phyloP scores from a whole-genome alignment of 108 stramenopile species.

The Cyclotella kingstonii region DNA sequence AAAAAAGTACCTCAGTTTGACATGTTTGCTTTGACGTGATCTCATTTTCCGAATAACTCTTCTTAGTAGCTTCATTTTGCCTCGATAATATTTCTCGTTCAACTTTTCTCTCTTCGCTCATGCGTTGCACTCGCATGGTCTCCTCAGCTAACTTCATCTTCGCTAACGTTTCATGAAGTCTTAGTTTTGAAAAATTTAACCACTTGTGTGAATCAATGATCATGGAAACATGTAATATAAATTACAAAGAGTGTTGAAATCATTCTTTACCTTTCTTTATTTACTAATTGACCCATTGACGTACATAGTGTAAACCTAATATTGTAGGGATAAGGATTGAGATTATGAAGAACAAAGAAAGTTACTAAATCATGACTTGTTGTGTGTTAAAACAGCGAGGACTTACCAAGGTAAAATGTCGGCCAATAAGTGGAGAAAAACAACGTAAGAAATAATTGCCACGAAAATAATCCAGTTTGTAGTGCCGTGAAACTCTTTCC shows the following conservation, averaged over 20 bases:
- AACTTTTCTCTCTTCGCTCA: conserved; percentile 26
- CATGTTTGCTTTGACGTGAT: conserved; percentile 10
- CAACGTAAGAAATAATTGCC: conserved; percentile 54
- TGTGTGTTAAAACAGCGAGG: not conserved
- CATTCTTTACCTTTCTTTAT: conserved; percentile 39
- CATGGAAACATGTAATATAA: not conserved
- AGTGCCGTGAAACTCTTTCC: conserved; percentile 14
- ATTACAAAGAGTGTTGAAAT: no score
- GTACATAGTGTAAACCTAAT: conserved; percentile 78
- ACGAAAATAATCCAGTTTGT: not conserved
- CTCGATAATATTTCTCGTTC: conserved; percentile 16
- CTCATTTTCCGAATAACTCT: not conserved
- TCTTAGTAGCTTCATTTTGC: not conserved
- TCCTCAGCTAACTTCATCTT: conserved; percentile 39
- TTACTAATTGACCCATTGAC: conserved; percentile 77
- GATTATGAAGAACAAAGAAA: not conserved
- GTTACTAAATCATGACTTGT: not conserved
- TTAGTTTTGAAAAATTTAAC: not conserved
- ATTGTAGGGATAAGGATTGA: not conserved
- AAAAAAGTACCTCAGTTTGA: no score
- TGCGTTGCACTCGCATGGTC: conserved; percentile 23
- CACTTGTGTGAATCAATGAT: not conserved
- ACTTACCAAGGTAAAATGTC: conserved; percentile 60
- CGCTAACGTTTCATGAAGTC: conserved; percentile 45
- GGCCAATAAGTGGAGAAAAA: conserved; percentile 60